Conservation (phyloP, 2,329 filamentous ascomycete species). For the Daldinia sp. region DNA sequence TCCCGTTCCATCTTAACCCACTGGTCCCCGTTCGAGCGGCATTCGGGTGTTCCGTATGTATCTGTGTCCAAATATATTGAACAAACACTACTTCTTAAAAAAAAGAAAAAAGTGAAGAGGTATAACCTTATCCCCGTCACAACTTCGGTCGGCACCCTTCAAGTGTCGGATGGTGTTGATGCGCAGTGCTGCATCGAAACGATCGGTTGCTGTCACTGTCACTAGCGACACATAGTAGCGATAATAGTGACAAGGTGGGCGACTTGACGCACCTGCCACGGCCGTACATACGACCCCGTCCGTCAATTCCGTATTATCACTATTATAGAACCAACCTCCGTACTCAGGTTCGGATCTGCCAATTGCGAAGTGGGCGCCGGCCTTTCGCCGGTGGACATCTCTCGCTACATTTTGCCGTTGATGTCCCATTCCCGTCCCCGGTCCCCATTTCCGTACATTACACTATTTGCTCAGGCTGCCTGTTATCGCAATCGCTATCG, state of each 20-base stretch:
- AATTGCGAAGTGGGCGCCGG: constrained; percentile 28
- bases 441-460: constrained; percentile 3
- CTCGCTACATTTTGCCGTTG: constrained; percentile 21
- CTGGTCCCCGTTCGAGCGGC: constrained; percentile 13
- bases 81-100: constrained; percentile 9
- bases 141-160: constrained; percentile 37
- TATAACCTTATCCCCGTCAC: constrained; percentile 20
- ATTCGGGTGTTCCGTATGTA: constrained; percentile 29
- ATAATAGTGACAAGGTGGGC: constrained; percentile 24
- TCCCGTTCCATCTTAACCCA: constrained; percentile 12
- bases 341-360: constrained; percentile 25
- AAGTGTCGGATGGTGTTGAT: constrained; percentile 37
- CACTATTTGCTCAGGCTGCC: background rate
- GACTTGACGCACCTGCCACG: constrained; percentile 22
- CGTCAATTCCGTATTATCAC: constrained; percentile 30
- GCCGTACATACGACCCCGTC: constrained; percentile 36
- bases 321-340: constrained; percentile 23
- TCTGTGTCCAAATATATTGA: constrained; percentile 9
- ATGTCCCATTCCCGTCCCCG: constrained; percentile 9
- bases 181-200: constrained; percentile 40
- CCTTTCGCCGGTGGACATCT: constrained; percentile 20
- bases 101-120: background rate
- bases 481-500: constrained; percentile 31
- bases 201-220: constrained; percentile 31
- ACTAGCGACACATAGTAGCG: constrained; percentile 18